Base-by-base conservation (phyloP, 2,329 filamentous ascomycete species). In the Mycocentrospora acerina region DNA sequence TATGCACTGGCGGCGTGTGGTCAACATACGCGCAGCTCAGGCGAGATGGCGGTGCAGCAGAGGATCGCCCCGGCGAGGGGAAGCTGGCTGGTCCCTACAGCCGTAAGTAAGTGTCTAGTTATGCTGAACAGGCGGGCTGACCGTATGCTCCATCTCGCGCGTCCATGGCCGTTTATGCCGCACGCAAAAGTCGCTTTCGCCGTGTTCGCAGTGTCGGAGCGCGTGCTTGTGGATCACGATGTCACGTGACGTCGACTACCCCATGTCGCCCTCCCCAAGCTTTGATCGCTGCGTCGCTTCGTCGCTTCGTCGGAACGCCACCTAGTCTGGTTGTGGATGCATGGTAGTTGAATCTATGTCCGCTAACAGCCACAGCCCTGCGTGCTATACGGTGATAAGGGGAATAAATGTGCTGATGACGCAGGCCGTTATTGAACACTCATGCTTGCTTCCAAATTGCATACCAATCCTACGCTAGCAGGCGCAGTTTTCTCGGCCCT, bases 31-130 rank as follows among this genome's bases (percentile, higher is more conserved):
- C 88, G 81, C 60, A 85, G 77, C 59, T 95, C 88, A 40, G 86
- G 81, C 37, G 84, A 76, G 51, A 95, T 85, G 55, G 86, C 90
- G 34, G 90, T 95, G 71, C 88, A 95, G 76, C 90, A 95, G 53
- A 95, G 76, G 45, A 93, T 80, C 36, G 88, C 79, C 54, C 86
- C 85, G 48, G 57, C 55, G 31, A 71, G 67, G 39, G 69, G 69
- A 51, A 62, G 51, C 43, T 67, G 62, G 44, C 56, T 48, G 14
- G 56, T 59, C 31, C 46, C 65, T 67, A 42, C 10, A 22, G 7
- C 15, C 38, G 43, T 49, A 12, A 54, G 50, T 46, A 16, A 22
- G 35, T 40, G 15, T 13, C 15, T 15, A 19, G 11, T 12, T 22
- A n/a, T 24, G 13, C 13, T 28, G 16, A 15, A 9, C 19, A 12